A percentile compares a stretch with the other conserved stretches of the same genome.
phyloP scores from a whole-genome alignment of 352 stramenopile species.

The Phytophthora cryptogea region DNA sequence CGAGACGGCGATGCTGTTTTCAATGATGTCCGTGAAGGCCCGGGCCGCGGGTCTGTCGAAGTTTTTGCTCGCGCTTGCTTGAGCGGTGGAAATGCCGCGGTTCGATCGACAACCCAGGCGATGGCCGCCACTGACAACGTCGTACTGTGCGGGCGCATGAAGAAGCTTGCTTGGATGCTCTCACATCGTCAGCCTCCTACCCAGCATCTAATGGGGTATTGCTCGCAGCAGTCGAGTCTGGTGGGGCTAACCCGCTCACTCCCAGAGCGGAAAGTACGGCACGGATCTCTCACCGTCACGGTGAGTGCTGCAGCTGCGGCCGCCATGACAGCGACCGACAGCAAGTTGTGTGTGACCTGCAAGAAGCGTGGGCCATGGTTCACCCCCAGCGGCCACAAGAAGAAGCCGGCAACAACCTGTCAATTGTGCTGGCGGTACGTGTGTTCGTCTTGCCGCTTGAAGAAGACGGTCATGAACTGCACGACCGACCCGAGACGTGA shows the following conservation, averaged over 20 bases:
- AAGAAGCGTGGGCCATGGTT: constrained; percentile 43
- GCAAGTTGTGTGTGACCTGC: constrained; percentile 41
- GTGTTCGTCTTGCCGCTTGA: constrained; percentile 58
- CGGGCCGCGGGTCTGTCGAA: constrained; percentile 29
- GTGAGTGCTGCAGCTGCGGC: constrained; percentile 31
- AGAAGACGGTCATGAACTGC: constrained; percentile 44
- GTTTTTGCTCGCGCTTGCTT: constrained; percentile 38
- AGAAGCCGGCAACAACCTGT: constrained; percentile 41
- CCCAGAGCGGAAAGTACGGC: constrained; percentile 18
- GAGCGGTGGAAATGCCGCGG: constrained; percentile 34
- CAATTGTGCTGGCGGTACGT: constrained; percentile 54
- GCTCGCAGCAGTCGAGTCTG: constrained; percentile 26
- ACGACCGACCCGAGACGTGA: constrained; percentile 29
- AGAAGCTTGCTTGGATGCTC: constrained; percentile 69
- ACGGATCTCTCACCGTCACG: constrained; percentile 32
- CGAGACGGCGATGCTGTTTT: constrained; percentile 38
- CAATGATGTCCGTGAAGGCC: constrained; percentile 26
- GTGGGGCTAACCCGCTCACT: constrained; percentile 29
- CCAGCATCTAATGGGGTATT: constrained; percentile 17
- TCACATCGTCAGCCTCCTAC: constrained; percentile 28
- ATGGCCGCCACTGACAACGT: constrained; percentile 38
- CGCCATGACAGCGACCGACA: constrained; percentile 11
- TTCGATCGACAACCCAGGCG: constrained; percentile 32
- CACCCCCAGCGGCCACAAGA: constrained; percentile 28
- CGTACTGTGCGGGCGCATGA: constrained; percentile 65